These are phyloP conservation scores for Lachancea sp. DNA, from an alignment of 805 yeast genomes.

Conservation along the genomic window DNA sequence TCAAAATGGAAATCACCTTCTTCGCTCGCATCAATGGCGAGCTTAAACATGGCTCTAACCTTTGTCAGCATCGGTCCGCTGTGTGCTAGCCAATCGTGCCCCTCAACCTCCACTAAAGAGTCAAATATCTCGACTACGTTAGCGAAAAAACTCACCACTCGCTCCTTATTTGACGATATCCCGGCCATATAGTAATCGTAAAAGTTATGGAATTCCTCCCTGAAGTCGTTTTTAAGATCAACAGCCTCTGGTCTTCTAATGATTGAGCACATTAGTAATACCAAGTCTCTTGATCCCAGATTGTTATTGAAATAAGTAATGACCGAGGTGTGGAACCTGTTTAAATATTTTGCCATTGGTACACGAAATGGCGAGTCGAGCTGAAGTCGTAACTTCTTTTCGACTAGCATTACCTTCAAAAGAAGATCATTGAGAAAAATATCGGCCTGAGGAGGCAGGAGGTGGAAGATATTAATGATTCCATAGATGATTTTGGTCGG, in stretches of 20 bases:
- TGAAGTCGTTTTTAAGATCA: slow-evolving; percentile 51
- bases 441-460: slow-evolving; percentile 86
- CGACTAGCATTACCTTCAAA: slow-evolving; percentile 67
- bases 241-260: slow-evolving; percentile 29
- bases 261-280: slow-evolving; percentile 31
- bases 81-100: slow-evolving; percentile 50
- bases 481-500: slow-evolving; percentile 85
- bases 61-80: slow-evolving; percentile 35
- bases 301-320: slow-evolving; percentile 62
- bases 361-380: slow-evolving; percentile 82
- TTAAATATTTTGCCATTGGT: slow-evolving; percentile 83
- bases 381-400: slow-evolving; percentile 75
- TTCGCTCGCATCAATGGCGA: slow-evolving; percentile 23
- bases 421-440: slow-evolving; percentile 86
- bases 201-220: slow-evolving; percentile 45
- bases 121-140: slow-evolving; percentile 62
- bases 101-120: slow-evolving; percentile 44
- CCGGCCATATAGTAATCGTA: slow-evolving; percentile 45
- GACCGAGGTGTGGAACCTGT: slow-evolving; percentile 74
- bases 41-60: slow-evolving; percentile 24
- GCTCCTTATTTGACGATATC: slow-evolving; percentile 29
- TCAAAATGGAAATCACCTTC: slow-evolving; percentile 29
- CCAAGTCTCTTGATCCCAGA: slow-evolving; percentile 58
- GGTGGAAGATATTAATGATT: slow-evolving; percentile 82
- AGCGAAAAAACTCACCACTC: slow-evolving; percentile 44